Conservation (phyloP, 371 early-diverging fungal species). For the Lichtheimia ornata region DNA sequence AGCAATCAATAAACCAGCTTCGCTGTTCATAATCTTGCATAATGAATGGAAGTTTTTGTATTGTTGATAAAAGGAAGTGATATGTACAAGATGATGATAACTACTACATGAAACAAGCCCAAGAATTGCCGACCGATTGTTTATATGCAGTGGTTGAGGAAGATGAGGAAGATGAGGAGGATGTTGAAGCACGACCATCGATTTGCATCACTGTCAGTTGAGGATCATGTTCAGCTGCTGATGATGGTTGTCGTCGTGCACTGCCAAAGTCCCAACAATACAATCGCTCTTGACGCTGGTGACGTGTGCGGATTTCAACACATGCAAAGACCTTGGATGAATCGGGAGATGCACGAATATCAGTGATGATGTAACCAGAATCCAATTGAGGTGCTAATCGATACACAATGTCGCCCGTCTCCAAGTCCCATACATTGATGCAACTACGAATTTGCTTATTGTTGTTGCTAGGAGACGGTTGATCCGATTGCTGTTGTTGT, state of each 20-base stretch:
- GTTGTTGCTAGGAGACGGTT: background rate
- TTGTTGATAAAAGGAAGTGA: background rate
- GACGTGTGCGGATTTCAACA: slow-evolving; percentile 28
- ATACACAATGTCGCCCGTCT: slow-evolving; percentile 49
- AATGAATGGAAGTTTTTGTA: background rate
- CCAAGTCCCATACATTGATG: slow-evolving; percentile 60
- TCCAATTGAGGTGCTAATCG: slow-evolving; percentile 31
- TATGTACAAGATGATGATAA: slow-evolving; percentile 1
- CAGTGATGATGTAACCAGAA: slow-evolving; percentile 33
- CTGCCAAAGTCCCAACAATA: slow-evolving; percentile 43
- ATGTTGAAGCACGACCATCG: slow-evolving; percentile 2
- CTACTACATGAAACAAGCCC: slow-evolving; percentile 37
- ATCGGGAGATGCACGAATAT: slow-evolving; percentile 29
- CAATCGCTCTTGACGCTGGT: slow-evolving; percentile 24
- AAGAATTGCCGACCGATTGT: slow-evolving; percentile 33
- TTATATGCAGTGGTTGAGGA: background rate
- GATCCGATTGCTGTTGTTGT: background rate
- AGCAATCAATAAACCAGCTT: background rate
- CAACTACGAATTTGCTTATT: slow-evolving; percentile 32
- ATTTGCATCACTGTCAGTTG: slow-evolving; percentile 22
- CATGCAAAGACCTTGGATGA: slow-evolving; percentile 28
- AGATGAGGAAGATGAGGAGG: background rate
- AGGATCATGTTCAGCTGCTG: slow-evolving; percentile 7
- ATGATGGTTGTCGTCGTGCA: background rate
- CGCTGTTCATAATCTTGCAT: background rate